A percentile compares a stretch with the other conserved stretches of the same genome.
These are phyloP conservation scores for Geum urbanum DNA, from an alignment of 306 rosid species.

Conservation along the genomic window DNA sequence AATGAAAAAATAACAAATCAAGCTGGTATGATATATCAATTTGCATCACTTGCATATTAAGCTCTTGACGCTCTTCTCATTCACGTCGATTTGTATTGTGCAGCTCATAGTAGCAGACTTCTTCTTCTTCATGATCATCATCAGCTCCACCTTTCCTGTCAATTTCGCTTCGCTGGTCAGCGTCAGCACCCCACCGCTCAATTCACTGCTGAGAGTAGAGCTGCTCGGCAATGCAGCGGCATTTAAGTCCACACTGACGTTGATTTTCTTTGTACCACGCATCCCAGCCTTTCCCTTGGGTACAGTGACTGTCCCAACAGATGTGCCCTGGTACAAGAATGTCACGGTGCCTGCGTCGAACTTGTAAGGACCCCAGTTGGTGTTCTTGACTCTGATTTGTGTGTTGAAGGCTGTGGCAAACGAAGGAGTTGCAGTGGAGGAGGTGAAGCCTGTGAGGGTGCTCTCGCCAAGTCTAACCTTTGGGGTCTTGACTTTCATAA, in stretches of 20 bases:
- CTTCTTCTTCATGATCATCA: conserved; percentile 6
- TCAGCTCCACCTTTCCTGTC: conserved; percentile 5
- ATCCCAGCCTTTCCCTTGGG: conserved; percentile 9
- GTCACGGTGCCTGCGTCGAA: background rate
- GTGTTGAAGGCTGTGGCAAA: background rate
- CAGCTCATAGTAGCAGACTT: conserved; percentile 3
- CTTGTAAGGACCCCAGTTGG: conserved; percentile 13
- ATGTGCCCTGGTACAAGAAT: background rate
- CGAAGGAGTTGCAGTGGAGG: background rate
- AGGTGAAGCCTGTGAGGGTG: background rate
- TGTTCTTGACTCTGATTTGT: conserved; percentile 18
- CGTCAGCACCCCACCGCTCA: conserved; percentile 1
- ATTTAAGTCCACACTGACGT: background rate
- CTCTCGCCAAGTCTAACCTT: background rate
- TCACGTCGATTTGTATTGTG: background rate
- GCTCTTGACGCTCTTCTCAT: background rate
- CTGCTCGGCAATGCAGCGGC: background rate
- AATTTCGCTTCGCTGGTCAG: background rate
- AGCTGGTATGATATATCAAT: too few relatives aligned
- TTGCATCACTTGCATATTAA: background rate
- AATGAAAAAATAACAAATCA: background rate
- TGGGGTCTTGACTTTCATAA: conserved; percentile 12
- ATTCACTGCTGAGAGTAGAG: background rate
- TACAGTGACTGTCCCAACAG: background rate
- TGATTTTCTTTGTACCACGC: background rate